Evolutionary conservation across 345 rosid genomes (phyloP), one percentile per base, ranked within the genome.

Genomic region (Garcia nutans): DNA sequence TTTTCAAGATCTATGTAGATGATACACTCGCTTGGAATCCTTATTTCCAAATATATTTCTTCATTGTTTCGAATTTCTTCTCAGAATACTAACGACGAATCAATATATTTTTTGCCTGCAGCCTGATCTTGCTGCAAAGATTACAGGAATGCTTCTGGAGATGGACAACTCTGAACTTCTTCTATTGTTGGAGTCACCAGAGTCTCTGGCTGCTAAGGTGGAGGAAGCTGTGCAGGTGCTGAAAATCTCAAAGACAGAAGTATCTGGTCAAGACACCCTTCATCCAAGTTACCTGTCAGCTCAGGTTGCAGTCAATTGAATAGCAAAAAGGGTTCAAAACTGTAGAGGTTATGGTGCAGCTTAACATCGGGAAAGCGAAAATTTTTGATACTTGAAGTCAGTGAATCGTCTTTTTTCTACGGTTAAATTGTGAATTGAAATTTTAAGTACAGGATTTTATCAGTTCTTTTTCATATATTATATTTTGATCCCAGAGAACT

Each of bases 121-220:
- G 94, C 93, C 94, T 20, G 88, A 88, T 68, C 89, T 87, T 70
- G 96, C 79, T 17, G 84, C 90, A 15, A 93, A 93, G 82, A 89
- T 93, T 42, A 93, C 97, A 0, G 97, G 92, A 37, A 93, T 91
- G 96, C 89, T 93, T 70, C 66, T 91, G 77, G 92, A 89, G 86
- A 89, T 88, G 96, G 96, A 89, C 83, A 86, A 86, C 47, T 70
- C 93, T 3, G 94, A 93, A 64, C 78, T 91, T 79, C 84, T 90
- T 5, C 79, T 84, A 71, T 72, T 92, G 55, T 50, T 92, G 57
- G 89, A 92, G 73, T 88, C 97, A 4, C 91, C 93, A 0, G 88
- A 89, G 59, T 76, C 85, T 12, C 73, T 92, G 63, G 78, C 91
- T 31, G 76, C 80, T 42, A 90, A 85, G 77, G 92, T 91, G 45